These are phyloP conservation scores for Sporothrix curviconia DNA, from an alignment of 2,329 filamentous ascomycete genomes.

Conservation along the genomic window DNA sequence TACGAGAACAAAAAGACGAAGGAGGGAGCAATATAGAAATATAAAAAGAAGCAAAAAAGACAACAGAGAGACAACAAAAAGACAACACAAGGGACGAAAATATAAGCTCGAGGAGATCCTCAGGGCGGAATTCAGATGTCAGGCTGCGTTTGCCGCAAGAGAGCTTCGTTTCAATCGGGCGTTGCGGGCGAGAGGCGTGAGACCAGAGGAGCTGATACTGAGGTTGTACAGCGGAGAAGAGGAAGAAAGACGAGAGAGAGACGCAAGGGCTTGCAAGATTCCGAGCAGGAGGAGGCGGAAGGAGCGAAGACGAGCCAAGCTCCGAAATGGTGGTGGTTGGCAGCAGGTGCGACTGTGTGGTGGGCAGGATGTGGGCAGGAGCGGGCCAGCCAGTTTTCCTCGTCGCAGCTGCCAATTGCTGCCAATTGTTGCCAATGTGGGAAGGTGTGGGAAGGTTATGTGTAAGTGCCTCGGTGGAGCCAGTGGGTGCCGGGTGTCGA, in stretches of 20 bases:
- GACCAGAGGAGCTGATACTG: conserved; percentile 1
- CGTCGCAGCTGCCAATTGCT: too few species aligned
- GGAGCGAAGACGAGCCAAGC: too few species aligned
- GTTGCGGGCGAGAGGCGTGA: not conserved
- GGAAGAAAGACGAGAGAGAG: not conserved
- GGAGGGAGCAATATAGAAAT: too few species aligned
- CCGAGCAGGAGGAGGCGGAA: too few species aligned
- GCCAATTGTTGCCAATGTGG: not conserved
- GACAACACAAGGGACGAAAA: not conserved
- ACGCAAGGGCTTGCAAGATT: too few species aligned
- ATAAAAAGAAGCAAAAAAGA: not conserved
- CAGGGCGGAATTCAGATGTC: too few species aligned
- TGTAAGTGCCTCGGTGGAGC: conserved; percentile 10
- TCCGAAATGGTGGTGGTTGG: not conserved
- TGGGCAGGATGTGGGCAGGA: not conserved
- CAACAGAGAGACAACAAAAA: not conserved
- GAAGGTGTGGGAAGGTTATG: conserved; percentile 3
- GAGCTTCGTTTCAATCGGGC: conserved; percentile 5
- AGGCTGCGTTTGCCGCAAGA: not conserved
- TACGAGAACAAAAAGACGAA: not conserved
- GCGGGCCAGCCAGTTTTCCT: too few species aligned
- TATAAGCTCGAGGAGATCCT: too few species aligned
- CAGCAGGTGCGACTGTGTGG: not conserved
- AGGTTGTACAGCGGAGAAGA: not conserved
- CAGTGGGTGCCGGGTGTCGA: not conserved